These are phyloP conservation scores for Poterioochromonas sp. DNA, from an alignment of 352 stramenopile genomes.

Conservation along the genomic window DNA sequence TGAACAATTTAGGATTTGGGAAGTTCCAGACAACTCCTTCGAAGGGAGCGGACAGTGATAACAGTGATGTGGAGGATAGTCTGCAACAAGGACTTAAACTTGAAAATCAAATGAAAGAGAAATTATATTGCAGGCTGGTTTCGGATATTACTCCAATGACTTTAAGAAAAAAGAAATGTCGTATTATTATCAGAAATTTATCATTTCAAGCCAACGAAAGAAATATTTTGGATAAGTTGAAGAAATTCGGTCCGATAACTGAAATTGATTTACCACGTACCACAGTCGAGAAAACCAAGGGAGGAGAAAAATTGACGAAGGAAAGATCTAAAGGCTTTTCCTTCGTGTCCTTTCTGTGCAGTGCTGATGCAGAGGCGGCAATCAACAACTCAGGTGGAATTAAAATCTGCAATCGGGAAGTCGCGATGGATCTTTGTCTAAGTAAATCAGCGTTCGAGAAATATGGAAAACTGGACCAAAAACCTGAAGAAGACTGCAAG, in stretches of 20 bases:
- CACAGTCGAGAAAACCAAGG: background rate
- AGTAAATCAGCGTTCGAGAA: background rate
- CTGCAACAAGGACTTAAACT: background rate
- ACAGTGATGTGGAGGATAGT: background rate
- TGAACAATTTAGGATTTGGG: slow-evolving; percentile 6
- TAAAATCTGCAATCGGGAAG: slow-evolving; percentile 15
- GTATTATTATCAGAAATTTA: slow-evolving; percentile 37
- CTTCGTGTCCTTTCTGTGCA: slow-evolving; percentile 36
- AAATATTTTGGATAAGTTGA: slow-evolving; percentile 17
- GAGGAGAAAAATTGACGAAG: background rate
- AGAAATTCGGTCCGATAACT: slow-evolving; percentile 21
- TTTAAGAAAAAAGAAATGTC: slow-evolving; percentile 9
- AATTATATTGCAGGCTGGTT: background rate
- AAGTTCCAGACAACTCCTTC: background rate
- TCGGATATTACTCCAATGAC: background rate
- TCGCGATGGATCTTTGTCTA: slow-evolving; percentile 28
- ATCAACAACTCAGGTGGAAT: background rate
- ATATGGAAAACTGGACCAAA: background rate
- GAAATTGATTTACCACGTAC: background rate
- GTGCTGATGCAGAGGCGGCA: slow-evolving; percentile 6
- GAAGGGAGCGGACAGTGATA: background rate
- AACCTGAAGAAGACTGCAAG: slow-evolving; percentile 29
- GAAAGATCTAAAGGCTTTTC: slow-evolving; percentile 27
- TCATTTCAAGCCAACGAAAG: slow-evolving; percentile 21
- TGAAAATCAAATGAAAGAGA: background rate